Conservation (phyloP, 257 asterid species). For the Nicotiana tabacum region DNA sequence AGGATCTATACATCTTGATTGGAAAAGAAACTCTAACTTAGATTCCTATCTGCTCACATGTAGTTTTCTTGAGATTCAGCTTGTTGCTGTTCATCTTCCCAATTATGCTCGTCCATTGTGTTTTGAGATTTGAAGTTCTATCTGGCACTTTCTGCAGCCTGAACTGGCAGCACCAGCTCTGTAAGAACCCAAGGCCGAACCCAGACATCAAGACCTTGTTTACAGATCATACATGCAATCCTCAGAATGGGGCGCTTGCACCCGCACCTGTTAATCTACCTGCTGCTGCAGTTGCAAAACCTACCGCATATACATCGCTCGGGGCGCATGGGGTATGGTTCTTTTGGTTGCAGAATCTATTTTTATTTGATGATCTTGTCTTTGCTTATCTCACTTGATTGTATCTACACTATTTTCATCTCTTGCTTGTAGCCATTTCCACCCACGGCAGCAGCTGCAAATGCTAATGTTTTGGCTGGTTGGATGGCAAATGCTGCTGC, state of each 20-base stretch:
- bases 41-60: not conserved
- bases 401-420: not conserved
- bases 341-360: not conserved
- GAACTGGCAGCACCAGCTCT: slow-evolving; percentile 99
- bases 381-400: not conserved
- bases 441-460: slow-evolving; percentile 72
- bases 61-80: not conserved
- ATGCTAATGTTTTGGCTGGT: slow-evolving; percentile 90
- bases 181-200: slow-evolving; percentile 91
- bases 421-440: slow-evolving; percentile 74
- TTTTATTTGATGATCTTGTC: not conserved
- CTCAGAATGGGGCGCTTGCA: slow-evolving; percentile 78
- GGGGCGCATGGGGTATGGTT: slow-evolving; percentile 84
- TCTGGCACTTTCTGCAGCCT: slow-evolving; percentile 45
- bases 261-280: slow-evolving; percentile 77
- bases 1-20: no score
- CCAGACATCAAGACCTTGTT: slow-evolving; percentile 95
- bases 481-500: slow-evolving; percentile 99
- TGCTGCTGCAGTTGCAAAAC: slow-evolving; percentile 69
- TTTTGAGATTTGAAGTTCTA: not conserved
- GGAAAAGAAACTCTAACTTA: not conserved
- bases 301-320: slow-evolving; percentile 62
- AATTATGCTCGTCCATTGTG: not conserved
- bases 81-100: not conserved
- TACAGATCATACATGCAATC: slow-evolving; percentile 77